These are phyloP conservation scores for Apiospora hydei DNA, from an alignment of 2,329 filamentous ascomycete species.

Conservation along the genomic window DNA sequence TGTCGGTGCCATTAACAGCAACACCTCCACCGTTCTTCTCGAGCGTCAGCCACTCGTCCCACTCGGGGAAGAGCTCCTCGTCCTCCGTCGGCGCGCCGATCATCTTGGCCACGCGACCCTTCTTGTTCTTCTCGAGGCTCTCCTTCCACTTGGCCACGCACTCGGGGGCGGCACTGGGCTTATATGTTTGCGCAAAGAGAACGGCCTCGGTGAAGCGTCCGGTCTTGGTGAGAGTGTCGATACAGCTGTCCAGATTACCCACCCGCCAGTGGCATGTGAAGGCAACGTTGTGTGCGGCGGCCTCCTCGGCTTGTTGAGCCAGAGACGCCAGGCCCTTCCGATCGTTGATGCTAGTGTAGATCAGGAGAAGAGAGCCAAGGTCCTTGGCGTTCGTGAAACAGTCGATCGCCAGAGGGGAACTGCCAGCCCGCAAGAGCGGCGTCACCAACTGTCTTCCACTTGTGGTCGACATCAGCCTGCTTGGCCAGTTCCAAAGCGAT, in stretches of 20 bases:
- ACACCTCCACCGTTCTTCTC: slow-evolving; percentile 72
- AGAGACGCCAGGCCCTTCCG: slow-evolving; percentile 75
- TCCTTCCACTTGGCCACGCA: slow-evolving; percentile 84
- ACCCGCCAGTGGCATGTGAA: slow-evolving; percentile 91
- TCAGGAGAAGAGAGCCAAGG: slow-evolving; percentile 83
- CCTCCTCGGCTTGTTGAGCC: slow-evolving; percentile 75
- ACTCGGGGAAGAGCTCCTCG: slow-evolving; percentile 92
- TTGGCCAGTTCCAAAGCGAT: slow-evolving; percentile 86
- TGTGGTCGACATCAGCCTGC: slow-evolving; percentile 88
- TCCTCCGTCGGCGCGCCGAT: slow-evolving; percentile 84
- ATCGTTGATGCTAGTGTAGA: slow-evolving; percentile 88
- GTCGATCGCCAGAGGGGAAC: slow-evolving; percentile 83
- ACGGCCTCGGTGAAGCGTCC: slow-evolving; percentile 85
- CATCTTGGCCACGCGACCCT: slow-evolving; percentile 82
- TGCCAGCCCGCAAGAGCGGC: slow-evolving; percentile 89
- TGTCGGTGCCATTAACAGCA: slow-evolving; percentile 44
- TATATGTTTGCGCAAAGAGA: slow-evolving; percentile 94
- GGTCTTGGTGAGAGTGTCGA: slow-evolving; percentile 80
- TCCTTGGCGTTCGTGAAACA: slow-evolving; percentile 94
- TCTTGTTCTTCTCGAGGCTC: slow-evolving; percentile 82
- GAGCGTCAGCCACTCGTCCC: slow-evolving; percentile 86
- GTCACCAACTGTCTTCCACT: slow-evolving; percentile 98
- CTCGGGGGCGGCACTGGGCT: slow-evolving; percentile 75
- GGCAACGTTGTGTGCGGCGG: slow-evolving; percentile 87
- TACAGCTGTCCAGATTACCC: slow-evolving; percentile 81